A percentile compares a stretch with the other conserved stretches of the same genome.
Conservation (phyloP, 768 basidiomycete species). For the Boletus sp. region DNA sequence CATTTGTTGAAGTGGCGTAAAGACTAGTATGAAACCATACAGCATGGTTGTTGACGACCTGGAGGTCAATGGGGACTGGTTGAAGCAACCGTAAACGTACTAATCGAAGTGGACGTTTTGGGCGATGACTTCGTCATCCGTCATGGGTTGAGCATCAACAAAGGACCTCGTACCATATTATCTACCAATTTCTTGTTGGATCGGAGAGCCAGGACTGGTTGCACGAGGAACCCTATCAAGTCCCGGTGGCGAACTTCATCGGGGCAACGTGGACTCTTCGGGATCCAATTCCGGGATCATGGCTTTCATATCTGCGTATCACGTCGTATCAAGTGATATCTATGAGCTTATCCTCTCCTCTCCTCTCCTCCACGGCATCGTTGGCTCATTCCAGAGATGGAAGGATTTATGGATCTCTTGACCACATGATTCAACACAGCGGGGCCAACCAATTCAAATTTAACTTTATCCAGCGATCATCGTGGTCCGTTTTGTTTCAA, state of each 20-base stretch:
- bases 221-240: conserved; percentile 7
- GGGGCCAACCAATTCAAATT: neutral
- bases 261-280: neutral
- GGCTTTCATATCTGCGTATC: conserved; percentile 16
- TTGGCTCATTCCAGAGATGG: neutral
- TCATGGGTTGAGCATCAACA: neutral
- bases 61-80: neutral
- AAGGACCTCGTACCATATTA: neutral
- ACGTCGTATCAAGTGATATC: conserved; percentile 5
- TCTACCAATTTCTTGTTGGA: neutral
- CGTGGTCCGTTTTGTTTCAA: neutral
- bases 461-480: neutral
- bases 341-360: neutral
- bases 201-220: conserved; percentile 1
- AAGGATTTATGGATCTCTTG: neutral
- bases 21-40: conserved; percentile 14
- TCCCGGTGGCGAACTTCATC: neutral
- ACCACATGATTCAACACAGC: neutral
- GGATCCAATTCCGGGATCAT: neutral
- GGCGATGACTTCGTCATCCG: neutral
- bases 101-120: neutral
- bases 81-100: neutral
- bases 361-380: neutral
- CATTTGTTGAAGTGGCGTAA: conserved; percentile 21
- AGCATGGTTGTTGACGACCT: neutral